phyloP scores from a whole-genome alignment of 176 grass and related monocot species.

The Alopecurus myosuroides region DNA sequence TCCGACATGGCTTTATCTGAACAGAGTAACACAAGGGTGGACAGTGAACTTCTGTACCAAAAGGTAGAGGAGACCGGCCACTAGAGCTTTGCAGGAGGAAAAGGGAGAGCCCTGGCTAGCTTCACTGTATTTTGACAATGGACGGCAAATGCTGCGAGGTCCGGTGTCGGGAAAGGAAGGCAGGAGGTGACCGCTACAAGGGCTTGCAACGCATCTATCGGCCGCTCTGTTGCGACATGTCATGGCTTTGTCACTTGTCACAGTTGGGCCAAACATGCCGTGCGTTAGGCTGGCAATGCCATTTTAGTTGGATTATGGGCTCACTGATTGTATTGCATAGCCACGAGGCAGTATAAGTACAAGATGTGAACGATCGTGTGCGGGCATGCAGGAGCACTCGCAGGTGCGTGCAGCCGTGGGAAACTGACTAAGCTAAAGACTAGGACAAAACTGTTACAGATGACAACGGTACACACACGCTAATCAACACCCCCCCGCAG shows the following conservation, averaged over 20 bases:
- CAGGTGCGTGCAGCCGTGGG: no score
- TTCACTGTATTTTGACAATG: background rate
- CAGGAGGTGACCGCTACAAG: slow-evolving; percentile 27
- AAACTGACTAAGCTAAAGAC: no score
- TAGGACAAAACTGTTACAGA: no score
- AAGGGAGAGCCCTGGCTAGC: background rate
- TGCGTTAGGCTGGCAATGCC: slow-evolving; percentile 14
- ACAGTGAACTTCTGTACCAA: background rate
- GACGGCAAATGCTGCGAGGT: background rate
- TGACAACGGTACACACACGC: no score
- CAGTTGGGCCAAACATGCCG: slow-evolving; percentile 38
- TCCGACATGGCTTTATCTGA: no score
- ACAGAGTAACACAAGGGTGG: background rate
- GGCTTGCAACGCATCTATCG: slow-evolving; percentile 1
- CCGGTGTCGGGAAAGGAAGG: slow-evolving; percentile 2
- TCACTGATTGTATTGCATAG: no score
- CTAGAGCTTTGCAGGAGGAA: background rate
- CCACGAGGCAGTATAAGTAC: no score
- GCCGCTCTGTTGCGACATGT: slow-evolving; percentile 25
- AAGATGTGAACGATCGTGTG: no score
- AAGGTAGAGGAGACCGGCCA: background rate
- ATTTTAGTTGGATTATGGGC: no score
- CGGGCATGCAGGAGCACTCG: no score
- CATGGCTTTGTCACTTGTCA: slow-evolving; percentile 33
- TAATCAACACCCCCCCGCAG: no score